Conservation (phyloP, 2,329 filamentous ascomycete genomes). For the Pyrenophora tritici-repentis region DNA sequence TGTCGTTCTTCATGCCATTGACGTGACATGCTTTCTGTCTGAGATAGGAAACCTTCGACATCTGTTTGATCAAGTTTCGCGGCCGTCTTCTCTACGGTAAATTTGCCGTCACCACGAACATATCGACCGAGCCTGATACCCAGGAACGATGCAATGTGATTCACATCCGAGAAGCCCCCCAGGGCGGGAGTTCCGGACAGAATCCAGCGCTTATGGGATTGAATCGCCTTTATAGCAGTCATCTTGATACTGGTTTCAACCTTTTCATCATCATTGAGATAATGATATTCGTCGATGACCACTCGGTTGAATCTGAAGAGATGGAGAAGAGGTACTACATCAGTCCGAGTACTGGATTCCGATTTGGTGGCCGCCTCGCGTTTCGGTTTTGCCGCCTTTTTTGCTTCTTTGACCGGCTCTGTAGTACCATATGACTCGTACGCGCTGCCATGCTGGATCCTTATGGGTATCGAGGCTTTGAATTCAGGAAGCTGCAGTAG, state of each 20-base stretch:
- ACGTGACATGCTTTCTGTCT: constrained; percentile 55
- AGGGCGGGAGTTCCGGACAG: constrained; percentile 67
- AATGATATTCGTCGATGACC: constrained; percentile 69
- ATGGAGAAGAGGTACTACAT: constrained; percentile 53
- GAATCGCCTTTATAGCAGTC: constrained; percentile 52
- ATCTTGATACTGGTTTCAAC: constrained; percentile 24
- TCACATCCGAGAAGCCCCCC: constrained; percentile 63
- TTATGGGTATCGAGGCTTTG: constrained; percentile 47
- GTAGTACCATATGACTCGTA: constrained; percentile 34
- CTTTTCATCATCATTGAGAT: constrained; percentile 52
- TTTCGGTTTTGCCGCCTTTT: constrained; percentile 14
- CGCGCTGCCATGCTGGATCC: constrained; percentile 42
- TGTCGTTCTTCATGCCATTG: constrained; percentile 60
- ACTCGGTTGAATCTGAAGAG: constrained; percentile 65
- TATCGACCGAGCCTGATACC: constrained; percentile 61
- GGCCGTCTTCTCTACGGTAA: constrained; percentile 53
- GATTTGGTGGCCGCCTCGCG: constrained; percentile 1
- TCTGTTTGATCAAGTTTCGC: constrained; percentile 42
- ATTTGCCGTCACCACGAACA: constrained; percentile 53
- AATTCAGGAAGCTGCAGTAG: constrained; percentile 43
- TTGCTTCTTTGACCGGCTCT: constrained; percentile 6
- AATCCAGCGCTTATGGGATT: constrained; percentile 62
- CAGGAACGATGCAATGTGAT: constrained; percentile 62
- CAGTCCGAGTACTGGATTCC: constrained; percentile 2
- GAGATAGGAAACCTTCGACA: constrained; percentile 62